phyloP scores from a whole-genome alignment of 2,329 filamentous ascomycete species.

The Pseudogymnoascus verrucosus region DNA sequence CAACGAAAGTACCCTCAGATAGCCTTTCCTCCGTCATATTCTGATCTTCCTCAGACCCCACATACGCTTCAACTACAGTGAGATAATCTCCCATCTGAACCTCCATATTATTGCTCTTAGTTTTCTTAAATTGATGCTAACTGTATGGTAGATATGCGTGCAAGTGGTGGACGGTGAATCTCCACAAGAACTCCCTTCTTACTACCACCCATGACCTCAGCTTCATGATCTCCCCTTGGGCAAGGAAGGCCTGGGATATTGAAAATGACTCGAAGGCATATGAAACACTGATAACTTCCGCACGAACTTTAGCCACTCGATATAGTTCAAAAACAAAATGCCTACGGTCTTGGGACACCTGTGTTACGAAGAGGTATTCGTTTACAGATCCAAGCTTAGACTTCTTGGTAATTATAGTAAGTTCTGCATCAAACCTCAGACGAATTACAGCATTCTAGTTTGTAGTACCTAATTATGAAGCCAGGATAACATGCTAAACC shows the following conservation, averaged over 20 bases:
- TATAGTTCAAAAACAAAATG: constrained; percentile 29
- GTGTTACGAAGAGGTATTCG: constrained; percentile 32
- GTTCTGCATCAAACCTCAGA: not conserved
- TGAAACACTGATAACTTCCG: constrained; percentile 28
- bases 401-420: constrained; percentile 36
- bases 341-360: constrained; percentile 38
- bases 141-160: constrained; percentile 25
- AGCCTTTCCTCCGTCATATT: not conserved
- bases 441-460: not conserved
- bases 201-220: constrained; percentile 35
- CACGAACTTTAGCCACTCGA: constrained; percentile 31
- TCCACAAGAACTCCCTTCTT: constrained; percentile 30
- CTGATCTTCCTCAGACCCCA: constrained; percentile 12
- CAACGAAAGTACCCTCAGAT: constrained; percentile 22
- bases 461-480: too few relatives aligned
- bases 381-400: constrained; percentile 31
- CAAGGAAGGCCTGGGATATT: constrained; percentile 32
- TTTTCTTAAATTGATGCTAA: not conserved
- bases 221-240: constrained; percentile 37
- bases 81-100: not conserved
- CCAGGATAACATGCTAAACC: constrained; percentile 35
- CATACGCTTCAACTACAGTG: constrained; percentile 25
- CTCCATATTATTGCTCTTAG: not conserved
- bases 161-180: constrained; percentile 35
- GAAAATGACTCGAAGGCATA: constrained; percentile 30